Base-by-base conservation (phyloP, 352 stramenopile genomes). In the Phytophthora tubulina region DNA sequence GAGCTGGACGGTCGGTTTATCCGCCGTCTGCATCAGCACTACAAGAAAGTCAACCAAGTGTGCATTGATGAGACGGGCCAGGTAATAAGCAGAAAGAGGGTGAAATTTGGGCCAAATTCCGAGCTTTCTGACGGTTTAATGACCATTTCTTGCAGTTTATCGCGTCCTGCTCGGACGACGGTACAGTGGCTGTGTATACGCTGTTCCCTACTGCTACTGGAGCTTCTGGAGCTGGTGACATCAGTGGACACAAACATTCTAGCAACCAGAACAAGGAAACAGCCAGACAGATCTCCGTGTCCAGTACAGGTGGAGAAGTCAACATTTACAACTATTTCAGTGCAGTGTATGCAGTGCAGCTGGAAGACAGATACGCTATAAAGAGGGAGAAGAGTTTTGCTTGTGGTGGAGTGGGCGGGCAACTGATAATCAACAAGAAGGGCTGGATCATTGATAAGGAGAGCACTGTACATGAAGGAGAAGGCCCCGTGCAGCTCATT, bases 251-350 rank as follows among this genome's bases (percentile, higher is more conserved):
- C 52, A 75, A 67, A 31, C 67, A 72, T 48, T 50, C 41, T 42
- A 72, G 36, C 4, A 76, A 76, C 17, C 72, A 51, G 11, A 41
- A 27, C 27, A 68, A 38, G 41, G 60, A 59, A 9, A 15, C 67
- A 21, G 67, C 63, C 2, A 60, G 63, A 17, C 76, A 89, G 39
- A 67, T 88, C 1, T 85, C 80, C 0, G 78, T 92, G 17, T 82
- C 85, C 1, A 94, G 75, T 44, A 91, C 86, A 1, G 88, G 86
- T 11, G 89, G 89, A 7, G 89, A 96, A 71, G 86, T 96, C 41
- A 95, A 94, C 72, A 95, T 96, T 57, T 96, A 95, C 75, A 96
- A 96, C 67, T 96, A 95, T 64, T 95, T 93, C 36, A 93, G 80
- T 66, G 84, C 89, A 27, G 76, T 96, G 17, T 96, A 96, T 76